phyloP scores from a whole-genome alignment of 1,139 yeast species.

The Debaryomyces robertsiae region DNA sequence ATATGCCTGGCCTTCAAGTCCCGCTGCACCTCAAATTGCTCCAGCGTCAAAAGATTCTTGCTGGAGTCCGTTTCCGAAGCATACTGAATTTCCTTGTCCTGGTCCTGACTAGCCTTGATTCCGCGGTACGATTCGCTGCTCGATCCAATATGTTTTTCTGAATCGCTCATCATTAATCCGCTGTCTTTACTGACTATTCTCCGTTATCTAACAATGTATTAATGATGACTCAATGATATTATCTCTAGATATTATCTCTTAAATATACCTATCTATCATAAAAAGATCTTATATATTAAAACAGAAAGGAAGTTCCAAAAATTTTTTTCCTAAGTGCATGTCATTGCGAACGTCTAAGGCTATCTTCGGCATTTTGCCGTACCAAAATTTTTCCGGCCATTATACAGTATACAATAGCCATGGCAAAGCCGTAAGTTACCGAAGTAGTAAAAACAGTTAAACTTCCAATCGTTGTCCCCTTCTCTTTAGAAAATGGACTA shows the following conservation, averaged over 20 bases:
- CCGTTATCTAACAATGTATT: too few relatives aligned
- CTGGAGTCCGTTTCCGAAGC: conserved; percentile 17
- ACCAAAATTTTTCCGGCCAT: conserved; percentile 5
- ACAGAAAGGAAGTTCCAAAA: conserved; percentile 1
- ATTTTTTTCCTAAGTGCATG: conserved; percentile 13
- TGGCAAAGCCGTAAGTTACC: not conserved
- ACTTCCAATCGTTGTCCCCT: not conserved
- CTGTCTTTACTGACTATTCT: not conserved
- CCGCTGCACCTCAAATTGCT: conserved; percentile 33
- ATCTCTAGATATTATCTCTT: not conserved
- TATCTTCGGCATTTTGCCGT: conserved; percentile 6
- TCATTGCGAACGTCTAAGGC: conserved; percentile 12
- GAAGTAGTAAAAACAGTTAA: not conserved
- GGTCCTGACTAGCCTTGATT: not conserved
- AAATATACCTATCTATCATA: conserved; percentile 4
- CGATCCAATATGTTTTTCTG: conserved; percentile 15
- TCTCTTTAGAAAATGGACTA: not conserved
- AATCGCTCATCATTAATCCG: conserved; percentile 12
- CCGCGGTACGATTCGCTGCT: conserved; percentile 10
- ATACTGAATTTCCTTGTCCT: conserved; percentile 16
- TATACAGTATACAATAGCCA: conserved; percentile 4
- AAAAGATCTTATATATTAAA: not conserved
- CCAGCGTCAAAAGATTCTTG: conserved; percentile 13
- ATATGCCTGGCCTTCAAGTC: conserved; percentile 61
- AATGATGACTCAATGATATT: not conserved